These are phyloP conservation scores for Ceratocystiopsis brevicomis DNA, from an alignment of 2,329 filamentous ascomycete species.

Conservation along the genomic window DNA sequence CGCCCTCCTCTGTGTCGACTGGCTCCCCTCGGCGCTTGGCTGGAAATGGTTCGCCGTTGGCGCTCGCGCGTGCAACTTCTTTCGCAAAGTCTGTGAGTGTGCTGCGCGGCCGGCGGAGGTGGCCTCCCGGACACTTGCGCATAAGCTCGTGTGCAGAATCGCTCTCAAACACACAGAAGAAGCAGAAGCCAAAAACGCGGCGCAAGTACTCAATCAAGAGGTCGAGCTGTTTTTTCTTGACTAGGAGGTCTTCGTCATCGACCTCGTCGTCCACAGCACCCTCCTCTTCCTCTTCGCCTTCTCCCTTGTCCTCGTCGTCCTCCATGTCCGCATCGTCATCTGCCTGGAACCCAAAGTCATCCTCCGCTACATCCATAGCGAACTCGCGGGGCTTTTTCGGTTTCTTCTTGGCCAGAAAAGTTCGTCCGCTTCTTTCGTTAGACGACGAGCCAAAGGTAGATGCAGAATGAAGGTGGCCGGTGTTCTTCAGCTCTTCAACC, in stretches of 20 bases:
- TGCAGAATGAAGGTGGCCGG: slow-evolving; percentile 47
- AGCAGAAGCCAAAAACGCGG: slow-evolving; percentile 95
- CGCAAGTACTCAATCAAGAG: slow-evolving; percentile 90
- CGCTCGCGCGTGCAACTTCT: slow-evolving; percentile 69
- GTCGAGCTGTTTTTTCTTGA: slow-evolving; percentile 94
- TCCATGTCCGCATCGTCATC: slow-evolving; percentile 51
- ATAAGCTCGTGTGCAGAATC: slow-evolving; percentile 93
- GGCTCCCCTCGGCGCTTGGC: slow-evolving; percentile 48
- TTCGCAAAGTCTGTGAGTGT: slow-evolving; percentile 71
- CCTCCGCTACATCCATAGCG: slow-evolving; percentile 27
- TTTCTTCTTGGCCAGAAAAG: slow-evolving; percentile 19
- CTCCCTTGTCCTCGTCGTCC: slow-evolving; percentile 49
- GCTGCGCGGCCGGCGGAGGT: slow-evolving; percentile 75
- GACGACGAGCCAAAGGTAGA: no score
- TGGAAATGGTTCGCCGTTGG: slow-evolving; percentile 65
- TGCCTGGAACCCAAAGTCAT: slow-evolving; percentile 19
- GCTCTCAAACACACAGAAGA: slow-evolving; percentile 98
- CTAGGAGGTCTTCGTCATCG: slow-evolving; percentile 74
- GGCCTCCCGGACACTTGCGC: slow-evolving; percentile 91
- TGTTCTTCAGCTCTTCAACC: slow-evolving; percentile 60
- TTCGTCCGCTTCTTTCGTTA: no score
- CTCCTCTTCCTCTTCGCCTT: slow-evolving; percentile 61
- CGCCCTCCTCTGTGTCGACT: slow-evolving; percentile 41
- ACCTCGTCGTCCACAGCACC: slow-evolving; percentile 63
- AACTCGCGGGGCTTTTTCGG: slow-evolving; percentile 41